Evolutionary conservation across 192 early-diverging fungal genomes (phyloP), one percentile per base, ranked within the genome.

Genomic region (Anaeromyces robustus): DNA sequence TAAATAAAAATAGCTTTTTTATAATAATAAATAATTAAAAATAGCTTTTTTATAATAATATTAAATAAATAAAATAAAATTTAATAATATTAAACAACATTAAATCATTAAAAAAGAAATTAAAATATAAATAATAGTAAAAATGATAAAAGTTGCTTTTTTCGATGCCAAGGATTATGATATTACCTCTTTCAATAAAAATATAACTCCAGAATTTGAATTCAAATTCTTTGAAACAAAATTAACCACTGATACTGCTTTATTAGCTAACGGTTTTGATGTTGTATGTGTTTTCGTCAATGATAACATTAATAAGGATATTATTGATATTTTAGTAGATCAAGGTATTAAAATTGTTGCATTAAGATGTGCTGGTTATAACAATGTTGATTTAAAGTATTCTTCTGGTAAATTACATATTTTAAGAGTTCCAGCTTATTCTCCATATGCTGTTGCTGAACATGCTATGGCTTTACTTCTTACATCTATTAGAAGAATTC

Each of bases 281-380:
- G 79, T 88, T 30, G 86, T 85, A 41, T 87, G 85, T 83, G 83
- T 85, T 78, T 88, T 88, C 80, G 87, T 88, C 5, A 88, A 88
- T 83, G 87, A 88, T 80, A 77, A 39, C 5, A 82, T 82, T 18
- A 79, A 30, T 77, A 82, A 83, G 30, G 81, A 80, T 5, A 82
- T 87, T 59, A 79, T 86, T 16, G 78, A 78, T 30, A 34, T n/a
- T 14, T 82, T 88, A 30, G 32, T 34, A n/a, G 32, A 78, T 18
- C 77, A 80, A 29, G 88, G 88, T 30, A 79, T 85, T 18, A 28
- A 85, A 82, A 80, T 86, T 80, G 77, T 89, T n/a, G 84, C 88
- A 16, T 80, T 88, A 30, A 86, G 88, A 82, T 80, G 37, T n/a
- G 87, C 87, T 78, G 87, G 87, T 1, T 88, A 86, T 79, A 81